Evolutionary conservation across 352 stramenopile species (phyloP).

Genomic region (Pythium monospermum): DNA sequence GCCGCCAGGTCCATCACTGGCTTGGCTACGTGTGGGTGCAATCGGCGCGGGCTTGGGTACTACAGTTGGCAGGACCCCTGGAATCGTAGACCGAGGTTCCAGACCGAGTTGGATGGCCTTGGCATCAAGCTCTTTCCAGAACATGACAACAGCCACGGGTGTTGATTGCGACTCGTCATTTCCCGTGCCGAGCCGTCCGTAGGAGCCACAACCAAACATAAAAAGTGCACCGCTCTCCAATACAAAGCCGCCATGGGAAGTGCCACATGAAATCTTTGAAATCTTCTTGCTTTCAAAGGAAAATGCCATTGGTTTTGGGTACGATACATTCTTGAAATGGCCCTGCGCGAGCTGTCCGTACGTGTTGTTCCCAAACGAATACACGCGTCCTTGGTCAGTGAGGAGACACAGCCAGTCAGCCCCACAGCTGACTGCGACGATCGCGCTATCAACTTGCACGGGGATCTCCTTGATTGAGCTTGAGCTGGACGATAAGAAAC

Average conservation of each 20-base stretch:
- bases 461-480: conserved; percentile 33
- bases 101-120: conserved; percentile 1
- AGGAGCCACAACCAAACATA: conserved; percentile 65
- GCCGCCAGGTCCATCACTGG: no score
- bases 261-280: conserved; percentile 43
- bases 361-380: conserved; percentile 46
- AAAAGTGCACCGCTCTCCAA: conserved; percentile 50
- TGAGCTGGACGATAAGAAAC: conserved; percentile 3
- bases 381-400: conserved; percentile 38
- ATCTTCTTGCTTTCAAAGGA: conserved; percentile 32
- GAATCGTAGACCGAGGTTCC: conserved; percentile 9
- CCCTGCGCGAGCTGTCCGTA: conserved; percentile 61
- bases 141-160: conserved; percentile 33
- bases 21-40: no score
- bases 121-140: conserved; percentile 29
- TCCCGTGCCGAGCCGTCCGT: conserved; percentile 49
- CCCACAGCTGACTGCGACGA: conserved; percentile 42
- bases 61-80: background rate
- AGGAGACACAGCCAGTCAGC: conserved; percentile 49
- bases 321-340: conserved; percentile 19
- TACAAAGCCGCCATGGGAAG: conserved; percentile 52
- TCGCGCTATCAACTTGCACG: conserved; percentile 34
- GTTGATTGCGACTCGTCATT: conserved; percentile 16
- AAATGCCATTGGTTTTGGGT: conserved; percentile 28
- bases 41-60: no score